Evolutionary conservation across 106 monocot species (phyloP).

Genomic region (Dendrobium huoshanense): DNA sequence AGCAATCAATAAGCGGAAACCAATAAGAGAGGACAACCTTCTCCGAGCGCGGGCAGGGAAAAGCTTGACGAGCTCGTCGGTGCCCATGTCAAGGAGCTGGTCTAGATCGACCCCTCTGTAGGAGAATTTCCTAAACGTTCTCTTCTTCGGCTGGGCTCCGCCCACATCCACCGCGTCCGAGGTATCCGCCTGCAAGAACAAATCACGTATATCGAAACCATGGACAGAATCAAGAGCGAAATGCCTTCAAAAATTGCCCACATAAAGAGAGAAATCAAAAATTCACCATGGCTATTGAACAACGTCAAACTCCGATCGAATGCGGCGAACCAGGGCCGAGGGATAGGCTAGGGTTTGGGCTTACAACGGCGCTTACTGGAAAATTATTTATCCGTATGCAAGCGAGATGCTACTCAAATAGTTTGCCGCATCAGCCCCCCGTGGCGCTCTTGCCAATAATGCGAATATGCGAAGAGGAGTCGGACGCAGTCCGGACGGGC

Average conservation of each 20-base stretch:
- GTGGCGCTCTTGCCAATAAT: no score
- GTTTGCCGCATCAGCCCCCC: no score
- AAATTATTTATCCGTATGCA: no score
- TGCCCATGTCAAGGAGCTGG: constrained; percentile 49
- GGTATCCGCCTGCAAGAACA: constrained; percentile 13
- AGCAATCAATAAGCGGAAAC: neutral
- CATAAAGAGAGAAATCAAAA: no score
- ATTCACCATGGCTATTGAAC: neutral
- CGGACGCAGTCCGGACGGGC: no score
- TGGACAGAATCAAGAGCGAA: neutral
- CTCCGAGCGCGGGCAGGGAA: constrained; percentile 50
- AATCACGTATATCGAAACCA: neutral
- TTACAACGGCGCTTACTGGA: neutral
- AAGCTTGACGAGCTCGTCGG: constrained; percentile 57
- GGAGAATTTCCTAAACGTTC: constrained; percentile 48
- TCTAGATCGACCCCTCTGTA: constrained; percentile 49
- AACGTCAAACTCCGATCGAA: neutral
- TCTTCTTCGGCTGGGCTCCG: constrained; percentile 18
- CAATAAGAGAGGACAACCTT: constrained; percentile 15
- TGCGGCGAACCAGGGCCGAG: neutral
- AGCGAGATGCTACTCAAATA: no score
- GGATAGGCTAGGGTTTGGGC: neutral
- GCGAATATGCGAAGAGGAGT: no score
- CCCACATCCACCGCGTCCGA: constrained; percentile 25
- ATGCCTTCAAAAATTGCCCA: neutral